phyloP scores from a whole-genome alignment of 2,329 filamentous ascomycete species.

The Epichloe gansuensis region DNA sequence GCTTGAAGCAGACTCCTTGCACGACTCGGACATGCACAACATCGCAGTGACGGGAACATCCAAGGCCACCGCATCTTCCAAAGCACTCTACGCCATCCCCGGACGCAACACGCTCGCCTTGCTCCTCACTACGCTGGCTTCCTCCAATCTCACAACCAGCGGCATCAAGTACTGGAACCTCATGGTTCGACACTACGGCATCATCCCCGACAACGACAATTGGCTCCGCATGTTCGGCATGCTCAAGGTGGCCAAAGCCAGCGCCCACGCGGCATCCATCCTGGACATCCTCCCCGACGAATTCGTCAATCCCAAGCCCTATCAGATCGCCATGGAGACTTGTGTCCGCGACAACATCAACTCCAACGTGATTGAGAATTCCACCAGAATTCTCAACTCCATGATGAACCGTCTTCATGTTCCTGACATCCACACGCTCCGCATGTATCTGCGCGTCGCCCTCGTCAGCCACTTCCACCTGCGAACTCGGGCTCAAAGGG shows the following conservation, averaged over 20 bases:
- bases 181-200: constrained; percentile 46
- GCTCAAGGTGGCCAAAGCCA: constrained; percentile 54
- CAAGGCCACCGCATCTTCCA: constrained; percentile 6
- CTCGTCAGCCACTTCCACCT: constrained; percentile 33
- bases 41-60: constrained; percentile 8
- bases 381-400: constrained; percentile 49
- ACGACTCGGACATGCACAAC: constrained; percentile 12
- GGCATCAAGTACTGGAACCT: constrained; percentile 69
- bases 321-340: constrained; percentile 59
- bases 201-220: constrained; percentile 62
- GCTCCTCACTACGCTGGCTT: constrained; percentile 51
- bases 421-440: constrained; percentile 39
- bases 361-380: constrained; percentile 51
- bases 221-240: constrained; percentile 56
- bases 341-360: constrained; percentile 72
- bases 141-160: constrained; percentile 46
- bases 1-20: constrained; percentile 9
- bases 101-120: constrained; percentile 53
- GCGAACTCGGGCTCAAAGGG: constrained; percentile 19
- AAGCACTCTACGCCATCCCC: constrained; percentile 28
- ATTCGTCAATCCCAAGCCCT: constrained; percentile 38
- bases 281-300: constrained; percentile 41
- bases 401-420: constrained; percentile 36
- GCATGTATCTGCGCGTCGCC: constrained; percentile 44
- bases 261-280: constrained; percentile 46